These are phyloP conservation scores for Pisolithus thermaeus DNA, from an alignment of 1,284 basidiomycete species.

Conservation along the genomic window DNA sequence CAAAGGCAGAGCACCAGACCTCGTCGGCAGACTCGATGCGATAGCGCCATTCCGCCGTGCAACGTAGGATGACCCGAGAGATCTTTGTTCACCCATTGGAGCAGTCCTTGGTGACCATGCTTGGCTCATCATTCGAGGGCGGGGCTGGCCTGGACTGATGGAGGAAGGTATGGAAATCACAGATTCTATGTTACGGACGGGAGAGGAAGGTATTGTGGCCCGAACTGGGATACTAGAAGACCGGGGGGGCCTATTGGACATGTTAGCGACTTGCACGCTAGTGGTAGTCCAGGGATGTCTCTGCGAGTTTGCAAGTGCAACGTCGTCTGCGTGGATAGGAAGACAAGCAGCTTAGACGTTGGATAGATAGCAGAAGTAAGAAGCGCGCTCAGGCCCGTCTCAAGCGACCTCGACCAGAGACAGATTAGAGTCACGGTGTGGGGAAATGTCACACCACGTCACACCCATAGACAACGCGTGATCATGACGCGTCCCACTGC, in stretches of 20 bases:
- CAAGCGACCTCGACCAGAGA: background rate
- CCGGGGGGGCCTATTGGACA: constrained; percentile 50
- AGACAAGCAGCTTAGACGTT: no score
- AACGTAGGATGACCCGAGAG: constrained; percentile 30
- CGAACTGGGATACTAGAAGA: constrained; percentile 60
- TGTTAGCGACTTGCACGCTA: constrained; percentile 18
- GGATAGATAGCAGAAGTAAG: background rate
- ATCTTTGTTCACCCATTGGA: constrained; percentile 26
- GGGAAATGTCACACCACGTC: constrained; percentile 22
- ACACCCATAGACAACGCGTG: constrained; percentile 20
- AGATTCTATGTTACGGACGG: constrained; percentile 54
- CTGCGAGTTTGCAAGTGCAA: background rate
- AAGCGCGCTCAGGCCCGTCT: constrained; percentile 4
- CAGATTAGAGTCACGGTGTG: constrained; percentile 11
- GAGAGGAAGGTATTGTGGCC: constrained; percentile 36
- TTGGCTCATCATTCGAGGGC: constrained; percentile 31
- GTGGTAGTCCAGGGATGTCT: background rate
- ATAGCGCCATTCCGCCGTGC: constrained; percentile 28
- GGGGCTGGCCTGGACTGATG: constrained; percentile 29
- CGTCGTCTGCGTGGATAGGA: no score
- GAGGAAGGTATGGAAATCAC: constrained; percentile 55
- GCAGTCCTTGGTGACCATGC: constrained; percentile 27
- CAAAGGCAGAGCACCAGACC: constrained; percentile 35
- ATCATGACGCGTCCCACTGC: constrained; percentile 17
- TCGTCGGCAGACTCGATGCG: constrained; percentile 33